Evolutionary conservation across 805 yeast genomes (phyloP).

Genomic region (Maudiozyma saulgeensis): DNA sequence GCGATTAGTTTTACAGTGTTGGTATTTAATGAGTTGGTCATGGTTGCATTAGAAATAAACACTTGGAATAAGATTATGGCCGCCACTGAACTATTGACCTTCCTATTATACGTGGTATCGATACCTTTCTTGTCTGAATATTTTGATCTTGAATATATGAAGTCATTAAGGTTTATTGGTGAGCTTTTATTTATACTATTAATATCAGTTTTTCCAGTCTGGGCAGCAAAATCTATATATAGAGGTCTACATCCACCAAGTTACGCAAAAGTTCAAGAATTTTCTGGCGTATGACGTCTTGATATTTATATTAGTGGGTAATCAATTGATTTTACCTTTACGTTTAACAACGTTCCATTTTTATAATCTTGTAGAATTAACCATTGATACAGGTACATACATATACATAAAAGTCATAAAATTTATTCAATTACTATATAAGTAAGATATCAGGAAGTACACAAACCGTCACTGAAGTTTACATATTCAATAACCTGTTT

Average conservation of each 20-base stretch:
- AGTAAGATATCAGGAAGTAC: too few species aligned
- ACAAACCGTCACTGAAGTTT: too few species aligned
- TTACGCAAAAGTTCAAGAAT: constrained; percentile 90
- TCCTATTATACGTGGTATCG: constrained; percentile 56
- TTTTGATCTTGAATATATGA: constrained; percentile 60
- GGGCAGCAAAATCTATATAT: constrained; percentile 70
- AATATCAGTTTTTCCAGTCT: constrained; percentile 76
- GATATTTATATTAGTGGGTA: too few species aligned
- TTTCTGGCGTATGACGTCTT: constrained; percentile 27
- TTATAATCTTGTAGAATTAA: too few species aligned
- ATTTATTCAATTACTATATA: too few species aligned
- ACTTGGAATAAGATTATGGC: constrained; percentile 85
- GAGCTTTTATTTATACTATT: constrained; percentile 54
- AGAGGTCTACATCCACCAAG: constrained; percentile 84
- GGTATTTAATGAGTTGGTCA: constrained; percentile 73
- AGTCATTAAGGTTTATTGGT: constrained; percentile 55
- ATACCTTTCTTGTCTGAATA: constrained; percentile 84
- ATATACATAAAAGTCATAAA: background rate
- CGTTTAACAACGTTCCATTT: too few species aligned
- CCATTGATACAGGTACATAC: too few species aligned
- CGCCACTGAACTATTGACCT: constrained; percentile 59
- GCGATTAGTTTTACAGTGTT: constrained; percentile 74
- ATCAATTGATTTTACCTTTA: too few species aligned
- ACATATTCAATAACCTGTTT: too few species aligned
- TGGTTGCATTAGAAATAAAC: constrained; percentile 88